Percentiles rank a stretch among this genome's conserved stretches.
Evolutionary conservation across 2,329 filamentous ascomycete genomes (phyloP).

Genomic region (Fusarium devonianum): DNA sequence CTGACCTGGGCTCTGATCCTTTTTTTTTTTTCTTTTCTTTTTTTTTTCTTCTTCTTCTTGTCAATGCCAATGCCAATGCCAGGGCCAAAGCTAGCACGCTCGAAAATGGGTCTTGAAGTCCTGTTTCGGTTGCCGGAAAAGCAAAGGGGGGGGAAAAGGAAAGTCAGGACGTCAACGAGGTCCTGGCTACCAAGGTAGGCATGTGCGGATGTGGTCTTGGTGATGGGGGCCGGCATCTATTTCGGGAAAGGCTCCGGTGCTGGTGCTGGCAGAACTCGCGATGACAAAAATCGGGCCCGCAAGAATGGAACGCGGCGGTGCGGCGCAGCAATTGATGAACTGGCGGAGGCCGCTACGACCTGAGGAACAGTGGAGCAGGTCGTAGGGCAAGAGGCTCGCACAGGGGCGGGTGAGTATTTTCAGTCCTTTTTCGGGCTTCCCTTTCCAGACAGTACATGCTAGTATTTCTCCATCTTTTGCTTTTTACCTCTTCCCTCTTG

Average conservation of each 20-base stretch:
- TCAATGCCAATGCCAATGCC: not conserved
- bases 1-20: too few species aligned
- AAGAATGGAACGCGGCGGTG: conserved; percentile 3
- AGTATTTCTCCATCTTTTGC: not conserved
- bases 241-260: conserved; percentile 10
- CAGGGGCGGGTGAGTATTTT: conserved; percentile 23
- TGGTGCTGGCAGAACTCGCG: not conserved
- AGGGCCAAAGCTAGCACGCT: not conserved
- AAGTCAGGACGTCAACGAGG: not conserved
- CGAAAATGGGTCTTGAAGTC: not conserved
- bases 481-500: not conserved
- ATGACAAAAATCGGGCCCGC: not conserved
- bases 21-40: too few species aligned
- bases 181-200: conserved; percentile 9
- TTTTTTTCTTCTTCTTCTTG: not conserved
- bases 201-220: conserved; percentile 26
- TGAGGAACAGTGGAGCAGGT: conserved; percentile 11
- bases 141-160: not conserved
- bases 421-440: too few species aligned
- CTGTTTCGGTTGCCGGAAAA: not conserved
- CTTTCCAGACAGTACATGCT: too few species aligned
- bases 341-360: conserved; percentile 1
- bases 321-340: conserved; percentile 11
- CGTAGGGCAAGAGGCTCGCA: conserved; percentile 6
- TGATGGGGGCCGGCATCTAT: conserved; percentile 2